Percentiles rank a stretch among this genome's conserved stretches.
These are phyloP conservation scores for Darksidea phi DNA, from an alignment of 495 filamentous ascomycete genomes.

Conservation along the genomic window DNA sequence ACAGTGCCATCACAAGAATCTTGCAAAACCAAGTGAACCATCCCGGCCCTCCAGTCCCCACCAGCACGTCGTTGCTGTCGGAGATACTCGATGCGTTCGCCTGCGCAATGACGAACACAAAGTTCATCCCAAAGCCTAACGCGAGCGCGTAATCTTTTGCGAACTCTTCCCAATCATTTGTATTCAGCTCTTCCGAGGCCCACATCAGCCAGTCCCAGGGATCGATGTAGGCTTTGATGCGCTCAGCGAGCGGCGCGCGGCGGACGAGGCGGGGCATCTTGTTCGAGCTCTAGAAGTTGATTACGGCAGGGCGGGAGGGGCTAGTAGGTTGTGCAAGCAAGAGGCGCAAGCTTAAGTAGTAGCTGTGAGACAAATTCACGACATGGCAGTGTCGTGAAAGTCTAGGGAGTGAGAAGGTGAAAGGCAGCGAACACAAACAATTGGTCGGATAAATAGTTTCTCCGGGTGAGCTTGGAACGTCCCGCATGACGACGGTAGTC, in stretches of 20 bases:
- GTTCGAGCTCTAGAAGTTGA: no score
- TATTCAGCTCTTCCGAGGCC: conserved; percentile 85
- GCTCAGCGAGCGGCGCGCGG: conserved; percentile 69
- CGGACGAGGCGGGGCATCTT: conserved; percentile 77
- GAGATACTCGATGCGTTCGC: conserved; percentile 57
- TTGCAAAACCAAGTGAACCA: conserved; percentile 78
- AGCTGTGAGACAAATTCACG: conserved; percentile 5
- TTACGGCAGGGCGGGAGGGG: background rate
- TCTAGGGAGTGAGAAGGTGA: background rate
- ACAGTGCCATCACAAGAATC: conserved; percentile 66
- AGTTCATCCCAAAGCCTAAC: conserved; percentile 71
- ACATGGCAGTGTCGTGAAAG: conserved; percentile 7
- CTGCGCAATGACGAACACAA: conserved; percentile 76
- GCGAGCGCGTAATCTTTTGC: conserved; percentile 69
- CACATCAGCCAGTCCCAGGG: conserved; percentile 85
- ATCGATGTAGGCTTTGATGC: conserved; percentile 75
- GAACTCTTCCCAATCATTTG: conserved; percentile 79
- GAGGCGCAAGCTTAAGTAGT: background rate
- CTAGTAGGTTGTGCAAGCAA: background rate
- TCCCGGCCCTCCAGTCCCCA: conserved; percentile 55
- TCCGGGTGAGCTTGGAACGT: background rate
- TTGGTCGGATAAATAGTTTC: background rate
- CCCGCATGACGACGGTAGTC: conserved; percentile 7
- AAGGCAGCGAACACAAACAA: conserved; percentile 2
- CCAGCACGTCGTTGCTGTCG: conserved; percentile 75